A percentile compares a stretch with the other conserved stretches of the same genome.
Conservation (phyloP, 805 yeast species). For the Cyberlindnera lachancei region DNA sequence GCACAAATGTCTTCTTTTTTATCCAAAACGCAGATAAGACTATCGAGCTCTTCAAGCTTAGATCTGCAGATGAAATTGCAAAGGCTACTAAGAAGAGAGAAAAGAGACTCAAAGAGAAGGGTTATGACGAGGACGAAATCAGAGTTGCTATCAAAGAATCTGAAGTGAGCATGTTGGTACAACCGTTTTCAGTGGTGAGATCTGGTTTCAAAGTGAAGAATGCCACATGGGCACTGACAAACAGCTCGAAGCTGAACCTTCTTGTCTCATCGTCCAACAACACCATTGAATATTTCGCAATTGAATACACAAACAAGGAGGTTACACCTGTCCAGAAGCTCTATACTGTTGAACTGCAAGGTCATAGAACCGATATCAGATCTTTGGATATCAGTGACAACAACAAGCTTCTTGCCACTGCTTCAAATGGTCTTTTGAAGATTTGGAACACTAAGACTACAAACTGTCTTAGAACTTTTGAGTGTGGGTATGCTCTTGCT, state of each 20-base stretch:
- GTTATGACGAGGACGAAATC: slow-evolving; percentile 53
- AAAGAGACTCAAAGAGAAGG: slow-evolving; percentile 70
- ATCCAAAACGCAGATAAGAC: slow-evolving; percentile 78
- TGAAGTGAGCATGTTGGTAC: slow-evolving; percentile 48
- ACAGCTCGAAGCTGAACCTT: slow-evolving; percentile 47
- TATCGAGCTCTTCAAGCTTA: slow-evolving; percentile 69
- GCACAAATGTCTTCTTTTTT: slow-evolving; percentile 42
- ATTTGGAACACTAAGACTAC: slow-evolving; percentile 76
- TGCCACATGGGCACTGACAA: slow-evolving; percentile 52
- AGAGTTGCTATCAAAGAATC: slow-evolving; percentile 39
- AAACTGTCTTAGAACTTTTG: slow-evolving; percentile 79
- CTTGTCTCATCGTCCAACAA: slow-evolving; percentile 65
- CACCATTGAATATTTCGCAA: slow-evolving; percentile 59
- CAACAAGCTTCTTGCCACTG: slow-evolving; percentile 74
- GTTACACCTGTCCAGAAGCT: slow-evolving; percentile 39
- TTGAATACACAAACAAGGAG: slow-evolving; percentile 54
- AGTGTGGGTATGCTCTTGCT: slow-evolving; percentile 79
- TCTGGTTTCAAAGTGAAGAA: slow-evolving; percentile 56
- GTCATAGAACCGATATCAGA: slow-evolving; percentile 88
- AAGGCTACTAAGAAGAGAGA: slow-evolving; percentile 74
- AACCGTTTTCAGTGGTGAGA: slow-evolving; percentile 64
- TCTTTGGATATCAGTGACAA: slow-evolving; percentile 78
- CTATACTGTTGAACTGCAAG: slow-evolving; percentile 62
- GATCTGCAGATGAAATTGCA: slow-evolving; percentile 68
- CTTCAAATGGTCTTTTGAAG: slow-evolving; percentile 83